Base-by-base conservation (phyloP, 192 early-diverging fungal species). In the Backusella mclennaniae region DNA sequence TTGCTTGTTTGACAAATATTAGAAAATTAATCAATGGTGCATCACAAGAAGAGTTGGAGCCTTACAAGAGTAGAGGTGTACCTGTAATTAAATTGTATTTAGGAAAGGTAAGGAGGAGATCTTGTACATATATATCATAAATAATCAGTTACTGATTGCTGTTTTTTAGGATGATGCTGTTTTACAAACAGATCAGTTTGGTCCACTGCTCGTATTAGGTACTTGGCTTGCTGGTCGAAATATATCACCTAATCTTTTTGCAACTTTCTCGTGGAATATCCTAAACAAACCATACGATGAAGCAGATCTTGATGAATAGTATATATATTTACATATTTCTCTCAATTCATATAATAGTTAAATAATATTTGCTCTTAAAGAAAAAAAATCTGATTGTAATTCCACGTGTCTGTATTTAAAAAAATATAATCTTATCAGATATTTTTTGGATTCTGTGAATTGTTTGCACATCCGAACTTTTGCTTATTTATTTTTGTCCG, bases 171-270 rank as follows among this genome's bases (percentile, higher is more conserved):
- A 73, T 52, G 66, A 73, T 33, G 77, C 77, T 23, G 53, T 71
- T 14, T 52, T 73, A 26, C 77, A 78, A 41, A 78, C 77, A 2
- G 73, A 78, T 68, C 23, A 31, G 3, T 67, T 78, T 41, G 77
- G 77, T 6, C 77, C 77, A 7, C 52, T 78, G 41, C 59, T 79
- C 23, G 74, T 73, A 26, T 36, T 74, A n/a, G 73, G 77, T 31
- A 70, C 67, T 39, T 79, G 77, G 73, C 59, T 79, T 39, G 77
- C 66, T n/a, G 77, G 77, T n/a, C 73, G 73, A n/a, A 74, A 52
- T 35, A 71, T 79, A n/a, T 73, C 77, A 1, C 35, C 53, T 17
- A 70, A 79, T 44, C 26, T 79, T 3, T 79, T 70, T 74, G 77
- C 77, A n/a, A 36, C 44, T 56, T 31, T 31, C 12, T 36, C 73